phyloP scores from a whole-genome alignment of 177 flowering plant species.

The Tripterygium wilfordii region DNA sequence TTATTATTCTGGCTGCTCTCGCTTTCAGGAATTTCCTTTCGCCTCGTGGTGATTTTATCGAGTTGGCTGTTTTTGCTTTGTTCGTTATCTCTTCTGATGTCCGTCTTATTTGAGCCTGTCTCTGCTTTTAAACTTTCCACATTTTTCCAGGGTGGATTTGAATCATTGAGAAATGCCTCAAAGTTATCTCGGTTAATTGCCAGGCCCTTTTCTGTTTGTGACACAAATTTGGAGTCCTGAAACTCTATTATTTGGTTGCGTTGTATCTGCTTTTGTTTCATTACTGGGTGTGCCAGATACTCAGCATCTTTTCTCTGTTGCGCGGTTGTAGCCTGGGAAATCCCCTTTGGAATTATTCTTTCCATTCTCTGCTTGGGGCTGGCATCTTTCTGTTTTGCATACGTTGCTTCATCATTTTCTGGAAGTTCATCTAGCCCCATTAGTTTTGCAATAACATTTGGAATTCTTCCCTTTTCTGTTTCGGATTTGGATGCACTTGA shows the following conservation, averaged over 20 bases:
- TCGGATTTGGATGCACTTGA: conserved; percentile 26
- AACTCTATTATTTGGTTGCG: conserved; percentile 15
- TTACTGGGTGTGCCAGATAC: conserved; percentile 7
- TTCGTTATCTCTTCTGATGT: conserved; percentile 14
- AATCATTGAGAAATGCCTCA: conserved; percentile 8
- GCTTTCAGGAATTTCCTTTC: conserved; percentile 14
- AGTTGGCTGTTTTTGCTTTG: conserved; percentile 6
- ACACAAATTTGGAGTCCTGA: conserved; percentile 2
- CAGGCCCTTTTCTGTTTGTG: conserved; percentile 11
- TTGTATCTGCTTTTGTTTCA: conserved; percentile 15
- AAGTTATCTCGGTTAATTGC: conserved; percentile 3
- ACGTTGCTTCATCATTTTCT: conserved; percentile 22
- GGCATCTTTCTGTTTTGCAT: conserved; percentile 17
- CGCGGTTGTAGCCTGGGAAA: conserved; percentile 20
- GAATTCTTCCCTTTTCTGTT: conserved; percentile 51
- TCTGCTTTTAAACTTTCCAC: conserved; percentile 11
- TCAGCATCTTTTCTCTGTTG: conserved; percentile 9
- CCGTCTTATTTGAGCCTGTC: conserved; percentile 8
- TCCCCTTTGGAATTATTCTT: conserved; percentile 13
- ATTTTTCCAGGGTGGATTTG: conserved; percentile 13
- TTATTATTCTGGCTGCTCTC: conserved; percentile 16
- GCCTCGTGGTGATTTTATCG: conserved; percentile 7
- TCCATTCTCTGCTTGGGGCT: conserved; percentile 16
- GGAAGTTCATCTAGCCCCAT: conserved; percentile 88
- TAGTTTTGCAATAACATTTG: conserved; percentile 81